Evolutionary conservation across 2,329 filamentous ascomycete species (phyloP), one percentile per base, ranked within the genome.

Genomic region (Penicillium sp.): DNA sequence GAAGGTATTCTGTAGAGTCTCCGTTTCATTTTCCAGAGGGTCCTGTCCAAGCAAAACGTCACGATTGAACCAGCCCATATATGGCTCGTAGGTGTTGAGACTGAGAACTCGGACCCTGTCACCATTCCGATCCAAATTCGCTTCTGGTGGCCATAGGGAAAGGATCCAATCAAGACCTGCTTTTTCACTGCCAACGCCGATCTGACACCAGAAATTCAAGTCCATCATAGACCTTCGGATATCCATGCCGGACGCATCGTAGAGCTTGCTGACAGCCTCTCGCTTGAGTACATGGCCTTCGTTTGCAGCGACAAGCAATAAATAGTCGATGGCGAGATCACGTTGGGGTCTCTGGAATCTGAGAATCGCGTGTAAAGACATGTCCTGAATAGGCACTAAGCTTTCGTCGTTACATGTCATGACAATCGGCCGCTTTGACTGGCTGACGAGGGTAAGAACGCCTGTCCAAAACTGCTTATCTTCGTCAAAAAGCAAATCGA

Each of bases 141-240:
- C 76, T 0, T 86, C 86, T 36, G 77, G 79, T 7, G 87, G 86
- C 82, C 84, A 91, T 46, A 85, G 78, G 39, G 85, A 81, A 57
- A 86, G 83, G 58, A 95, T 87, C 91, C 94, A 98, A 59, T 91
- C 87, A 36, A 95, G 79, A 0, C 93, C 91, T 16, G 87, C 86
- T 57, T 86, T 86, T n/a, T 81, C 76, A 63, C 95, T 93, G 4
- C 93, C 94, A 8, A 98, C 82, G 0, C 86, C 89, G 69, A 97
- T 89, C 65, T 98, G 93, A 65, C 94, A 98, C 91, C 91, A 98
- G 64, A 94, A 93, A 64, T 95, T 85, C 23, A 98, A 77, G 51
- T 97, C 89, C 46, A 79, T 83, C 40, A 98, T 81, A 2, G 85
- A 84, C 18, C 85, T 88, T 44, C 93, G 83, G 10, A 98, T 71